Evolutionary conservation across 371 early-diverging fungal species (phyloP), one percentile per base, ranked within the genome.

Genomic region (Entomophthora muscae): DNA sequence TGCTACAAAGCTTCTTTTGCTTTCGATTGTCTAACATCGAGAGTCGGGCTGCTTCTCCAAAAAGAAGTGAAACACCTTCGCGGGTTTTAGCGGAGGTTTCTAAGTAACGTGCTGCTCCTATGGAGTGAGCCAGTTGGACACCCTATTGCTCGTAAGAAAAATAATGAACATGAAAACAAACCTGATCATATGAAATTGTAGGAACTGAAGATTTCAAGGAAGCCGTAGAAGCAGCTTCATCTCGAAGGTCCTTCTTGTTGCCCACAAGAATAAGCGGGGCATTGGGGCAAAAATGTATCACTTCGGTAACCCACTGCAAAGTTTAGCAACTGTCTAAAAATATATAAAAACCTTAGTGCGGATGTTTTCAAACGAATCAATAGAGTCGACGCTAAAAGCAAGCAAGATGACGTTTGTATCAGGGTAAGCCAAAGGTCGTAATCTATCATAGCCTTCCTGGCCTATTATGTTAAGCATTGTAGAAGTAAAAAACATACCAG

Each of bases 371-470:
- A 94, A 79, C 42, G 89, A 88, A 70, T 88, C 88, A 24, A 91
- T 92, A 26, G 84, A 80, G 68, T 90, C 88, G 52, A 91, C 78
- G 52, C 84, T 73, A 70, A 84, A 91, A 56, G 88, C 88, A 30
- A 95, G 88, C 33, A 95, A 73, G 64, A 93, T 82, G 32, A 90
- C 89, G 73, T 92, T 83, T 2, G 91, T 83, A 67, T 90, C 93
- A 32, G 90, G 87, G 74, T 93, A 95, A 60, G 90, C 88, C 32
- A 93, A 78, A 53, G 92, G 89, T 52, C 95, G 83, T 64, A 95
- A 79, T 52, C 88, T 85, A 76, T 90, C 90, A 67, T 85, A 90
- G 69, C 88, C 90, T 71, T 92, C 93, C 68, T 92, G 93, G 3
- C 88, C 90, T 54, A 64, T 70, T 73, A 52, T 21, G 27, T 24